Conservation (phyloP, 164 flowering plant genomes). For the Echeveria elegans region DNA sequence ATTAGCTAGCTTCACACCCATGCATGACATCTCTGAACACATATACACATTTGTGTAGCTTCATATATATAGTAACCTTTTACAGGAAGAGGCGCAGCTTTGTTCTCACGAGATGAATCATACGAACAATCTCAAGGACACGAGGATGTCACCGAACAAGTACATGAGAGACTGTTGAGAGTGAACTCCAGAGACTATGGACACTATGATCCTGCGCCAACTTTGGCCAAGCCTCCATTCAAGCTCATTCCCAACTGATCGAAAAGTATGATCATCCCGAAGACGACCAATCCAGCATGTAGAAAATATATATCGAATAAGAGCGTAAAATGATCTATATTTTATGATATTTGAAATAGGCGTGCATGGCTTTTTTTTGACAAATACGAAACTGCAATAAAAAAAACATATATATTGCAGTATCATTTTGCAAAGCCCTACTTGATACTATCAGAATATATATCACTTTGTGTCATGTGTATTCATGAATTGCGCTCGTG, state of each 20-base stretch:
- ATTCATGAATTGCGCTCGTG: too few relatives aligned
- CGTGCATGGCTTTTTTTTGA: conserved; percentile 2
- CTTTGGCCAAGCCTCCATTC: conserved; percentile 1
- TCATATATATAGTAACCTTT: neutral
- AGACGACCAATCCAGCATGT: neutral
- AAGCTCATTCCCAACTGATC: conserved; percentile 4
- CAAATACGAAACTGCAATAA: neutral
- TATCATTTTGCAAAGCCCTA: neutral
- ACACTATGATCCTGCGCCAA: neutral
- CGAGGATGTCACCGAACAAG: neutral
- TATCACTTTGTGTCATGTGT: too few relatives aligned
- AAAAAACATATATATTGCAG: neutral
- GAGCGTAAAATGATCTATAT: neutral
- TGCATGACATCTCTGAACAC: too few relatives aligned
- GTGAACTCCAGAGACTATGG: neutral
- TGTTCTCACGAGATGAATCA: neutral
- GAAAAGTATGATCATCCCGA: neutral
- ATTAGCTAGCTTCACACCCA: too few relatives aligned
- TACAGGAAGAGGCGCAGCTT: neutral
- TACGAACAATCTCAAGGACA: neutral
- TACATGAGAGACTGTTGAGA: conserved; percentile 5
- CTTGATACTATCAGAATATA: neutral
- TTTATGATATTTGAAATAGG: neutral
- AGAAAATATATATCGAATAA: neutral
- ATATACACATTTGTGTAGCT: neutral